A percentile compares a stretch with the other conserved stretches of the same genome.
Conservation (phyloP, 768 basidiomycete genomes). For the Lyophyllum decastes region DNA sequence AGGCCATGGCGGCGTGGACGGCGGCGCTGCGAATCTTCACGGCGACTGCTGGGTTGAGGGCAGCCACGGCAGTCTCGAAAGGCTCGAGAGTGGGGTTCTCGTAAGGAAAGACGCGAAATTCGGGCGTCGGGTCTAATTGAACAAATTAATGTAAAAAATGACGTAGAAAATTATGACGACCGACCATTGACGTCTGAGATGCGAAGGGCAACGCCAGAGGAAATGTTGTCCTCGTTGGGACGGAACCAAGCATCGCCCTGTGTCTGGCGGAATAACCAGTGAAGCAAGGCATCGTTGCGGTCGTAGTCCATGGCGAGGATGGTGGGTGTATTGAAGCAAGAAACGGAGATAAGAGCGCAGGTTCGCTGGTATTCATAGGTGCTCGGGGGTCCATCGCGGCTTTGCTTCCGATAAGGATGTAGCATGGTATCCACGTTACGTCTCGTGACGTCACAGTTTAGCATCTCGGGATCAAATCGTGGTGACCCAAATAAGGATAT, state of each 20-base stretch:
- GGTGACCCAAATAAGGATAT: not conserved
- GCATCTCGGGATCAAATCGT: not conserved
- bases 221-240: constrained; percentile 71
- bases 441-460: no score
- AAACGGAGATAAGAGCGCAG: not conserved
- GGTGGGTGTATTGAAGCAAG: not conserved
- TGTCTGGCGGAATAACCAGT: constrained; percentile 78
- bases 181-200: constrained; percentile 41
- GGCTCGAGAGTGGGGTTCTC: constrained; percentile 71
- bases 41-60: constrained; percentile 79
- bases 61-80: constrained; percentile 73
- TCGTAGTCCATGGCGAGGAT: constrained; percentile 80
- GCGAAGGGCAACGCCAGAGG: constrained; percentile 70
- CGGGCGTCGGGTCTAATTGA: constrained; percentile 30
- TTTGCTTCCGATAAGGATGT: no score
- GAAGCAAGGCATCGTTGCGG: constrained; percentile 76
- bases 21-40: constrained; percentile 79
- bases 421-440: no score
- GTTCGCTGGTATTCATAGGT: not conserved
- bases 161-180: no score
- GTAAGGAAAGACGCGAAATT: constrained; percentile 83
- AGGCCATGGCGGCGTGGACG: constrained; percentile 76
- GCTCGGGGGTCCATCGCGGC: no score
- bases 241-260: constrained; percentile 86
- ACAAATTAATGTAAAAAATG: not conserved